Evolutionary conservation across 805 yeast genomes (phyloP), one percentile per base, ranked within the genome.

Genomic region (Yarrowia sp.): DNA sequence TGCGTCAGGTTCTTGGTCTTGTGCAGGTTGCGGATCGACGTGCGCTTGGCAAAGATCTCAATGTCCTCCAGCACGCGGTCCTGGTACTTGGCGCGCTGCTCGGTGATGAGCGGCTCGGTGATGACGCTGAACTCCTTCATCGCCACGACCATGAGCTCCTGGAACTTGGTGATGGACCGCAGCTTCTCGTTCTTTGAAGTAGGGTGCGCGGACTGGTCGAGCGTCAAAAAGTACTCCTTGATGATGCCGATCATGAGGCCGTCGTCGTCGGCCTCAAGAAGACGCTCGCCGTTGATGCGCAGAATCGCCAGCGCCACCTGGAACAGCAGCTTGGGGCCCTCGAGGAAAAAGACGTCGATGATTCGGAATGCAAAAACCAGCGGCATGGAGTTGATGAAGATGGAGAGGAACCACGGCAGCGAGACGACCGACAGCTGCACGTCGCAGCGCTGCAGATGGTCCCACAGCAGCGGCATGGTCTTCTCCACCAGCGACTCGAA

Each of bases 291-390:
- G 68, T 92, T 93, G 24, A 93, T 79, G 66, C 91, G 84, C 53
- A 94, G 74, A n/a, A 94, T 83, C 0, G 97, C 99, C 63, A 94
- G 76, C 0, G 97, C 96, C 7, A 94, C 92, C 74, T 94, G 98
- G 71, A 94, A 96, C 22, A 94, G 76, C 0, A 94, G 87, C 66
- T 85, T 85, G 2, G 96, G 85, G 0, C 99, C 99, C 72, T 91
- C 91, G 62, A 89, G 78, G 72, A 94, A 88, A 70, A 94, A 86
- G 21, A 91, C 87, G 73, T 94, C 99, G 69, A 93, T 80, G 49
- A 94, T 88, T 72, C 98, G 79, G 69, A 91, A 89, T 2, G 99
- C 97, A 75, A 84, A 93, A 6, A 91, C 91, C 66, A 94, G 76
- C 0, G 99, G 99, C 96, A 94, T 91, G 0, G 97, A 86, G 67